Evolutionary conservation across 768 basidiomycete genomes (phyloP).

Genomic region (Lenzites betulinus): DNA sequence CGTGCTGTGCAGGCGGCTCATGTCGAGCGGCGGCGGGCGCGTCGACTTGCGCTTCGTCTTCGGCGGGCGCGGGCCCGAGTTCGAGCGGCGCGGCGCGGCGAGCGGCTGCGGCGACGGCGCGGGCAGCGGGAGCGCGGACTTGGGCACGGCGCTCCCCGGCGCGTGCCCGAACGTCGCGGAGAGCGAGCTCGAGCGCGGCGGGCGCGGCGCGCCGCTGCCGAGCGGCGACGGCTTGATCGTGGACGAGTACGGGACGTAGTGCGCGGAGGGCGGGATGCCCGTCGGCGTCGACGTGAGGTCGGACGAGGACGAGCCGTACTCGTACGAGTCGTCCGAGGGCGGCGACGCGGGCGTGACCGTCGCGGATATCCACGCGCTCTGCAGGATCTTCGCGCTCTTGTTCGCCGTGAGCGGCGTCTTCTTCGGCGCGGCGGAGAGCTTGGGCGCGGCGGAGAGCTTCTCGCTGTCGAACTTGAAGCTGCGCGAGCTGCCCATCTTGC

Average conservation of each 20-base stretch:
- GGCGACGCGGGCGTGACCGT: constrained; percentile 22
- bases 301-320: constrained; percentile 14
- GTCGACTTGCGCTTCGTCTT: constrained; percentile 19
- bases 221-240: constrained; percentile 22
- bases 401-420: constrained; percentile 14
- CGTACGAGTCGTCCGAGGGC: constrained; percentile 13
- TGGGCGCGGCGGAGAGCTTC: constrained; percentile 11
- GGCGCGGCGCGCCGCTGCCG: constrained; percentile 7
- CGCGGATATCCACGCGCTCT: constrained; percentile 21
- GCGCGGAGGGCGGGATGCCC: constrained; percentile 18
- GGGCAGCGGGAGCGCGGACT: not conserved
- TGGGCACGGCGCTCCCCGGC: constrained; percentile 11
- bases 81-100: not conserved
- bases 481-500: not conserved
- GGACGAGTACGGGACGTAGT: constrained; percentile 22
- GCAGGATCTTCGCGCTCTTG: constrained; percentile 22
- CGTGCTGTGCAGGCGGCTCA: constrained; percentile 20
- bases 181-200: constrained; percentile 21
- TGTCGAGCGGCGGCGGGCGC: constrained; percentile 22
- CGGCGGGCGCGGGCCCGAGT: constrained; percentile 6
- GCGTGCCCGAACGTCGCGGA: constrained; percentile 19
- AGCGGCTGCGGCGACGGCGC: constrained; percentile 15
- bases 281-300: constrained; percentile 23
- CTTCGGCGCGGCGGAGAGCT: too few species aligned
- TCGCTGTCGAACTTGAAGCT: constrained; percentile 14